A percentile compares a stretch with the other conserved stretches of the same genome.
phyloP scores from a whole-genome alignment of 495 filamentous ascomycete genomes.

The Astrothelium subdiscretum region DNA sequence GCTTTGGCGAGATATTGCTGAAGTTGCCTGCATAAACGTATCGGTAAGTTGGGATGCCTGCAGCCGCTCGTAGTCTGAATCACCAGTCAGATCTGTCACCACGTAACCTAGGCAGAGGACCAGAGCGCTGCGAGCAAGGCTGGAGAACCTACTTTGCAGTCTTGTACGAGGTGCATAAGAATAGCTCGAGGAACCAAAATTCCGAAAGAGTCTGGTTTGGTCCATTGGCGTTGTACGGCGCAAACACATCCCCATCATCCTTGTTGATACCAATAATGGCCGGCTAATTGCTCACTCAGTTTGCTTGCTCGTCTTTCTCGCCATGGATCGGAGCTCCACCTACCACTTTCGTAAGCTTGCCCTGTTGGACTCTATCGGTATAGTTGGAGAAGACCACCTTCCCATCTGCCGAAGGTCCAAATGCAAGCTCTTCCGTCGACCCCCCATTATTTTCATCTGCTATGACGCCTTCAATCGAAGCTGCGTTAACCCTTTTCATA shows the following conservation, averaged over 20 bases:
- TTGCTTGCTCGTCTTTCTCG: background rate
- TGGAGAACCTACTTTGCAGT: constrained; percentile 3
- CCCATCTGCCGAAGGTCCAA: constrained; percentile 12
- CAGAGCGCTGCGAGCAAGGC: background rate
- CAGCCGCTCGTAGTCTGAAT: constrained; percentile 17
- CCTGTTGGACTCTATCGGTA: constrained; percentile 13
- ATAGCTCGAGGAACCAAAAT: constrained; percentile 7
- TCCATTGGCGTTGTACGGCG: constrained; percentile 13
- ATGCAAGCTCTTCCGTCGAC: constrained; percentile 5
- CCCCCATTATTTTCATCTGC: background rate
- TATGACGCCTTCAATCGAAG: constrained; percentile 1
- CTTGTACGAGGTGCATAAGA: constrained; percentile 16
- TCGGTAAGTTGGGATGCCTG: constrained; percentile 25
- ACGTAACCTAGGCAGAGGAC: background rate
- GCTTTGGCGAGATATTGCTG: constrained; percentile 28
- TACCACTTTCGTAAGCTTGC: constrained; percentile 9
- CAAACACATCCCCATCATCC: constrained; percentile 15
- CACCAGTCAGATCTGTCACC: background rate
- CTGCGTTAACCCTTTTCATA: constrained; percentile 9
- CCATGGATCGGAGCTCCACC: background rate
- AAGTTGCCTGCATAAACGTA: constrained; percentile 40
- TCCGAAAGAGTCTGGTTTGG: constrained; percentile 5
- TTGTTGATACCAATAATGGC: constrained; percentile 17
- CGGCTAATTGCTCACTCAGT: constrained; percentile 8
- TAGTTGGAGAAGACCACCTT: constrained; percentile 14